Evolutionary conservation across 176 grass and related monocot genomes (phyloP).

Genomic region (Ampelocalamus luodianensis): DNA sequence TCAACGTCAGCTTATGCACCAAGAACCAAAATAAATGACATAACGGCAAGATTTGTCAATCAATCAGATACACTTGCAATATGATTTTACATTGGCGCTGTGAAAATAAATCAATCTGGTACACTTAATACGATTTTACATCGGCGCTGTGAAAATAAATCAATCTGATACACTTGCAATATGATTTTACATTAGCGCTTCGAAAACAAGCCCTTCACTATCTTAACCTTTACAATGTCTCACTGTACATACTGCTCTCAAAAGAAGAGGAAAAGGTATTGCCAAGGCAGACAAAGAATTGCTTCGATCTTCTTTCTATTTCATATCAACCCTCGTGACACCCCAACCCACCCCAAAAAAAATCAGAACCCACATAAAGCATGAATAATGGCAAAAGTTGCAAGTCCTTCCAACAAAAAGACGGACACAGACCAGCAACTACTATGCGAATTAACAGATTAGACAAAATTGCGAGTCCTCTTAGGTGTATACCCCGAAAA

Average conservation of each 20-base stretch:
- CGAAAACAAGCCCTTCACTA: conserved; percentile 42
- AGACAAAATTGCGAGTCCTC: conserved; percentile 61
- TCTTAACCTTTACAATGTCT: conserved; percentile 50
- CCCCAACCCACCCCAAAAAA: conserved; percentile 36
- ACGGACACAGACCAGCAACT: conserved; percentile 68
- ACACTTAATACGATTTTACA: conserved; percentile 41
- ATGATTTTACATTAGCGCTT: conserved; percentile 23
- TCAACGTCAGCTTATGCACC: neutral
- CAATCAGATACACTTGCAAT: conserved; percentile 27
- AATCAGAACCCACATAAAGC: conserved; percentile 32
- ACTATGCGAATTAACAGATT: conserved; percentile 48
- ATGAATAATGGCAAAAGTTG: conserved; percentile 46
- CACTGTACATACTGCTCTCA: conserved; percentile 43
- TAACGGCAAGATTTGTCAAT: neutral
- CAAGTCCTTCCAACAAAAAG: conserved; percentile 70
- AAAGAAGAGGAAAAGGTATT: conserved; percentile 41
- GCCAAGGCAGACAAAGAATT: conserved; percentile 43
- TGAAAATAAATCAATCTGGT: neutral
- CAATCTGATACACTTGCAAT: conserved; percentile 29
- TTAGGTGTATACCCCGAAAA: conserved; percentile 45
- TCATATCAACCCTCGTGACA: conserved; percentile 37
- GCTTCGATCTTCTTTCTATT: conserved; percentile 48
- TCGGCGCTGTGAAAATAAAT: neutral
- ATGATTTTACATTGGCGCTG: conserved; percentile 20
- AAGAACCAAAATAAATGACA: neutral